Evolutionary conservation across 2,329 filamentous ascomycete genomes (phyloP), one percentile per base, ranked within the genome.

Genomic region (Exophiala spinifera): DNA sequence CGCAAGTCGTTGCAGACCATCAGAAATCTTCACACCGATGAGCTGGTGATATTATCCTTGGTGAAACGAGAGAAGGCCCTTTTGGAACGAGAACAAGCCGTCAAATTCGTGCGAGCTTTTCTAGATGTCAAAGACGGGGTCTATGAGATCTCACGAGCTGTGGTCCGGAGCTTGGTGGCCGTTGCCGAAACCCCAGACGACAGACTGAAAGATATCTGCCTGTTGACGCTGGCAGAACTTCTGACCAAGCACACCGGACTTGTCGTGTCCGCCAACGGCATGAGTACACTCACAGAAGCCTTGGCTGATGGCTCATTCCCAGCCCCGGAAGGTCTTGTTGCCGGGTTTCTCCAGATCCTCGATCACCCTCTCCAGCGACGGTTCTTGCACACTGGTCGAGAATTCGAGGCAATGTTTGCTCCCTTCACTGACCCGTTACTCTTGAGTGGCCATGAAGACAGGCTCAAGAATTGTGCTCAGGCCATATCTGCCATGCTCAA

Each of bases 1-100:
- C 80, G 91, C 31, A 86, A 85, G 44, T 99, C 94, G 2, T 78
- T 99, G 20, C 88, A 89, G 68, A 96, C 86, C 46, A 96, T 99
- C 57, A 84, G 92, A 52, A 81, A 81, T 13, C 76, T 97, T 17
- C 91, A 96, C 63, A 97, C 91, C 0, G 95, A 99, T 69, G 92
- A 90, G 64, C 78, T 97, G 17, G 91, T 96, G 23, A 90, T 96
- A 36, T 79, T 92, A 65, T 97, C 94, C 1, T 76, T 99, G 31
- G 90, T 95, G 61, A 97, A 97, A 69, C 94, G 97, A 69, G 87
- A 88, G 66, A 97, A 96, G 70, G 89, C 92, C n/a, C 91, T 92
- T 63, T 89, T 99, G 15, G 94, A 99, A 74, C 83, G 95, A 50
- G 94, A 99, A 70, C 94, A 99, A 72, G 94, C 94, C 11, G 77